phyloP scores from a whole-genome alignment of 495 filamentous ascomycete species.

The Pyronema omphalodes region DNA sequence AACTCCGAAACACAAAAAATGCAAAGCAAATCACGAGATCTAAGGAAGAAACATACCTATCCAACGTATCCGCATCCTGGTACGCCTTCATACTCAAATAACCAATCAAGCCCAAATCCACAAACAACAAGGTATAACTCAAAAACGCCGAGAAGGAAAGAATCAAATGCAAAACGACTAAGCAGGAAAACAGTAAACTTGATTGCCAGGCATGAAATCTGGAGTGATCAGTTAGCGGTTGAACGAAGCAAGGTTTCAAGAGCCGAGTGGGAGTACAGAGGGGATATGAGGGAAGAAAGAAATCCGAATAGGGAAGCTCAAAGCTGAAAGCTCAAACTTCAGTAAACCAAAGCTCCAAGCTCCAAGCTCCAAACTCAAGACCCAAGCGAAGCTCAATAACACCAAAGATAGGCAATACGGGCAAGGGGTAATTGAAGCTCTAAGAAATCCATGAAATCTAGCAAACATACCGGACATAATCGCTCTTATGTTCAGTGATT shows the following conservation, averaged over 20 bases:
- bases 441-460: neutral
- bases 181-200: conserved; percentile 61
- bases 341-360: neutral
- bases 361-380: too few relatives aligned
- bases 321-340: too few relatives aligned
- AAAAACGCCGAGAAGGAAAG: conserved; percentile 69
- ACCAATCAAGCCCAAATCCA: conserved; percentile 57
- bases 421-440: neutral
- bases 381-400: neutral
- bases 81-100: conserved; percentile 67
- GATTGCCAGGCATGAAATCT: conserved; percentile 97
- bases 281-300: too few relatives aligned
- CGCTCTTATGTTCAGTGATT: conserved; percentile 79
- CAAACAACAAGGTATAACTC: conserved; percentile 62
- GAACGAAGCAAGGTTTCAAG: too few relatives aligned
- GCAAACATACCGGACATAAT: conserved; percentile 69
- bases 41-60: conserved; percentile 34
- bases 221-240: conserved; percentile 3
- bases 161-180: conserved; percentile 73
- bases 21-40: neutral
- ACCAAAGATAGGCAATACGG: too few relatives aligned
- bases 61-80: conserved; percentile 74
- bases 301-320: too few relatives aligned
- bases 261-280: too few relatives aligned
- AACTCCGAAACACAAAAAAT: neutral